Conservation (phyloP, 371 early-diverging fungal genomes). For the Amoeboaphelidium protococcarum region DNA sequence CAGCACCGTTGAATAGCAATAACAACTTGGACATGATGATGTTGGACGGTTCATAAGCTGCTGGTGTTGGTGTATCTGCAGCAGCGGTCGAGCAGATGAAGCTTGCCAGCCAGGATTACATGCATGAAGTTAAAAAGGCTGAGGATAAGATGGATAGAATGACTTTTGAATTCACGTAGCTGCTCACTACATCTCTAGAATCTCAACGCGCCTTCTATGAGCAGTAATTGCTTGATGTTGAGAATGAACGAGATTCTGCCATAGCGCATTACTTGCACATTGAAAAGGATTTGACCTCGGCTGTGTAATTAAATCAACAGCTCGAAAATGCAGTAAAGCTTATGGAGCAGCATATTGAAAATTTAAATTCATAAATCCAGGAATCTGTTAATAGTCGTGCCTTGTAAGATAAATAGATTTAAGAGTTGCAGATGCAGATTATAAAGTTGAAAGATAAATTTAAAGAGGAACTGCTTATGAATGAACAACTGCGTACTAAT, state of each 20-base stretch:
- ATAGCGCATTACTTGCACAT: neutral
- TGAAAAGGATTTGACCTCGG: neutral
- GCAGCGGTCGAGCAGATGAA: slow-evolving; percentile 2
- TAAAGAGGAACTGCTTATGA: slow-evolving; percentile 14
- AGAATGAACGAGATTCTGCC: slow-evolving; percentile 1
- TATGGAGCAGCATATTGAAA: slow-evolving; percentile 9
- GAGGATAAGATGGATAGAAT: slow-evolving; percentile 39
- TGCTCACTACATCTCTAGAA: slow-evolving; percentile 51
- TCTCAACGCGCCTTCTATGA: slow-evolving; percentile 64
- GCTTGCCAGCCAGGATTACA: neutral
- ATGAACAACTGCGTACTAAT: slow-evolving; percentile 10
- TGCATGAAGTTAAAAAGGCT: neutral
- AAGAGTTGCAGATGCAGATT: no score
- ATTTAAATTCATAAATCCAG: no score
- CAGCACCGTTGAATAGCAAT: no score
- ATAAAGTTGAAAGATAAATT: neutral
- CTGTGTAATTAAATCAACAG: slow-evolving; percentile 1
- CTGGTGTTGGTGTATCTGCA: no score
- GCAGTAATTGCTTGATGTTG: slow-evolving; percentile 25
- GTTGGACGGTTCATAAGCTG: no score
- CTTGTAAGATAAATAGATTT: no score
- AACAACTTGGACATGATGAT: no score
- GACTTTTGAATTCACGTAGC: slow-evolving; percentile 38
- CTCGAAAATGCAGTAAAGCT: slow-evolving; percentile 4
- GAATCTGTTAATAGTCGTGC: no score